Percentiles rank a stretch among this genome's conserved stretches.
phyloP scores from a whole-genome alignment of 306 rosid species.

The Corylus avellana region DNA sequence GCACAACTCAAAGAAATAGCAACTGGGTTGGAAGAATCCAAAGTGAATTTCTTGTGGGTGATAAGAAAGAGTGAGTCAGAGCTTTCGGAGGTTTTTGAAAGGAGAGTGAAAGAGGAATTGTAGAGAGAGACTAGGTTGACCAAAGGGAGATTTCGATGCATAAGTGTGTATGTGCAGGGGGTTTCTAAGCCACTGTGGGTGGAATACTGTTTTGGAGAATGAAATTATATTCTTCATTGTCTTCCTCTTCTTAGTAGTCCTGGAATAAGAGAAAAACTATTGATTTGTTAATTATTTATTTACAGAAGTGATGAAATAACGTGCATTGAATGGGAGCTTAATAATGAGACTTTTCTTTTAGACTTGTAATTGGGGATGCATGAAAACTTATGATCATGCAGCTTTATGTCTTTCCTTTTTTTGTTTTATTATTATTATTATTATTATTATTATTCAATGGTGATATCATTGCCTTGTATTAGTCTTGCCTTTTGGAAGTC shows the following conservation, averaged over 20 bases:
- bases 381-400: background rate
- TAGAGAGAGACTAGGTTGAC: constrained; percentile 55
- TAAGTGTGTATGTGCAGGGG: constrained; percentile 41
- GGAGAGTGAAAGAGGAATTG: constrained; percentile 40
- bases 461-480: background rate
- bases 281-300: background rate
- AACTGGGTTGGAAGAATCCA: constrained; percentile 38
- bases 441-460: background rate
- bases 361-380: background rate
- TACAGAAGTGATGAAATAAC: background rate
- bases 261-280: background rate
- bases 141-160: constrained; percentile 46
- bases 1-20: constrained; percentile 46
- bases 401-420: background rate
- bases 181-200: constrained; percentile 58
- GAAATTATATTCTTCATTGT: background rate
- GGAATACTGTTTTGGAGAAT: constrained; percentile 48
- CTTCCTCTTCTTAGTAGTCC: background rate
- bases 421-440: background rate
- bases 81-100: constrained; percentile 29
- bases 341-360: background rate
- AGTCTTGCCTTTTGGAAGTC: background rate
- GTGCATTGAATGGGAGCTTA: background rate
- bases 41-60: constrained; percentile 45
- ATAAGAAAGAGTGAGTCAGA: constrained; percentile 8